A percentile compares a stretch with the other conserved stretches of the same genome.
Evolutionary conservation across 371 early-diverging fungal genomes (phyloP).

Genomic region (Rhizopus arrhizus): DNA sequence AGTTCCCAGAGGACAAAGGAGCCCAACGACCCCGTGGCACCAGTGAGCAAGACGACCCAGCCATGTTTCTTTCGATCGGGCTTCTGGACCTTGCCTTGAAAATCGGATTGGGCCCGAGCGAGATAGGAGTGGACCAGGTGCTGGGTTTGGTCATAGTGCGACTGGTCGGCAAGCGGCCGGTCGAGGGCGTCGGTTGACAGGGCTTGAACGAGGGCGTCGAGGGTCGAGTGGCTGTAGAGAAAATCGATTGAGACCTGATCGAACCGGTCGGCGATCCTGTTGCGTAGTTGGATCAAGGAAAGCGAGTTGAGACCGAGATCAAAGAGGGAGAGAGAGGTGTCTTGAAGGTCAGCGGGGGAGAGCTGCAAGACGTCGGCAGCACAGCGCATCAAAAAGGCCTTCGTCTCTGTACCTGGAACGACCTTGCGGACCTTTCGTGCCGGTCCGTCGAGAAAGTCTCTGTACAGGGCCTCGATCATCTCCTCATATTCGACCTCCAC

Average conservation of each 20-base stretch:
- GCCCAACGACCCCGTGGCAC: constrained; percentile 47
- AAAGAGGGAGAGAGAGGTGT: constrained; percentile 24
- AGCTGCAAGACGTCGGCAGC: constrained; percentile 16
- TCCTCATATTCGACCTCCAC: constrained; percentile 9
- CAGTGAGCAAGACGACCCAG: constrained; percentile 40
- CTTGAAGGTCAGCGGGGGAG: background rate
- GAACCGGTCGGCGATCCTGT: constrained; percentile 22
- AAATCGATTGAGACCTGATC: constrained; percentile 38
- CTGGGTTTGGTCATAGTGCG: background rate
- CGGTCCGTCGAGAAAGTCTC: background rate
- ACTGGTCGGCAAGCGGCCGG: background rate
- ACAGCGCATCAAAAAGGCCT: constrained; percentile 8
- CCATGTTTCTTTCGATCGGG: background rate
- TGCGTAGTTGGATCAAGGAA: constrained; percentile 27
- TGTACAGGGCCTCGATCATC: constrained; percentile 27
- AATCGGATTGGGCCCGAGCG: constrained; percentile 26
- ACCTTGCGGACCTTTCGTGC: no score
- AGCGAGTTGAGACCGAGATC: constrained; percentile 36
- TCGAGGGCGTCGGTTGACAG: background rate
- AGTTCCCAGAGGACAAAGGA: constrained; percentile 34
- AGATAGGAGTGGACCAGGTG: constrained; percentile 24
- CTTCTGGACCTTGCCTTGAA: constrained; percentile 4
- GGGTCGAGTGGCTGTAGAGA: constrained; percentile 34
- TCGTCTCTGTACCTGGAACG: background rate
- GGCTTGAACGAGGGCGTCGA: constrained; percentile 17